Evolutionary conservation across 2,329 filamentous ascomycete species (phyloP).

Genomic region (Trichophaea hybrida): DNA sequence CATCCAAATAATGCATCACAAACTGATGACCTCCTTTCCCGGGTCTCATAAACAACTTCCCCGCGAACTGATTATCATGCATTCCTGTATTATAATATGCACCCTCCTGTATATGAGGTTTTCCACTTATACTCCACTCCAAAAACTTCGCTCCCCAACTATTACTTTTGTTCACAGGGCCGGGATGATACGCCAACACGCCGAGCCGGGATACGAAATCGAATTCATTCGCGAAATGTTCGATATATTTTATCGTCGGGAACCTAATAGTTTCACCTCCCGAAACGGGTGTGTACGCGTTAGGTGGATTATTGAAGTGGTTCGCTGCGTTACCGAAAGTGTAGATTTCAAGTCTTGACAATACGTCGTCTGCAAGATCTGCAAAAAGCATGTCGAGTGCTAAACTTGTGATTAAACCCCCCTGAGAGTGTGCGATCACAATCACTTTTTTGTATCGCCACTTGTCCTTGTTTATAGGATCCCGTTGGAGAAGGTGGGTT

Average conservation of each 20-base stretch:
- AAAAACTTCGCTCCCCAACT: not conserved
- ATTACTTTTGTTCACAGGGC: not conserved
- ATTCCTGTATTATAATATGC: not conserved
- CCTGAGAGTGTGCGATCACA: slow-evolving; percentile 33
- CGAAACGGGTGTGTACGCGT: slow-evolving; percentile 24
- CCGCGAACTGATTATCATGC: slow-evolving; percentile 1
- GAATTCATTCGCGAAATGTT: slow-evolving; percentile 61
- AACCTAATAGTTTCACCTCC: not conserved
- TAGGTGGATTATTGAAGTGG: slow-evolving; percentile 11
- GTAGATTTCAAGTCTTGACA: slow-evolving; percentile 34
- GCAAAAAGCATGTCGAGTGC: slow-evolving; percentile 31
- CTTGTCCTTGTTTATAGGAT: not conserved
- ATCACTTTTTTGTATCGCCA: slow-evolving; percentile 31
- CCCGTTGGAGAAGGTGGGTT: not conserved
- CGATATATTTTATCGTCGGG: slow-evolving; percentile 40
- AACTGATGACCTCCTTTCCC: slow-evolving; percentile 2
- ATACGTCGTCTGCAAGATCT: slow-evolving; percentile 30
- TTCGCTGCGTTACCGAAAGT: slow-evolving; percentile 30
- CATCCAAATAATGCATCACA: slow-evolving; percentile 5
- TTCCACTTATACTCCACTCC: not conserved
- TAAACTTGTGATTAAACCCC: slow-evolving; percentile 30
- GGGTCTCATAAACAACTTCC: not conserved
- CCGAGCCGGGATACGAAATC: slow-evolving; percentile 66
- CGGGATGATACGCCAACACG: slow-evolving; percentile 36
- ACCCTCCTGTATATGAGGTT: not conserved